Percentiles rank a stretch among this genome's conserved stretches.
Conservation (phyloP, 2,329 filamentous ascomycete species). For the Neofusicoccum ribis region DNA sequence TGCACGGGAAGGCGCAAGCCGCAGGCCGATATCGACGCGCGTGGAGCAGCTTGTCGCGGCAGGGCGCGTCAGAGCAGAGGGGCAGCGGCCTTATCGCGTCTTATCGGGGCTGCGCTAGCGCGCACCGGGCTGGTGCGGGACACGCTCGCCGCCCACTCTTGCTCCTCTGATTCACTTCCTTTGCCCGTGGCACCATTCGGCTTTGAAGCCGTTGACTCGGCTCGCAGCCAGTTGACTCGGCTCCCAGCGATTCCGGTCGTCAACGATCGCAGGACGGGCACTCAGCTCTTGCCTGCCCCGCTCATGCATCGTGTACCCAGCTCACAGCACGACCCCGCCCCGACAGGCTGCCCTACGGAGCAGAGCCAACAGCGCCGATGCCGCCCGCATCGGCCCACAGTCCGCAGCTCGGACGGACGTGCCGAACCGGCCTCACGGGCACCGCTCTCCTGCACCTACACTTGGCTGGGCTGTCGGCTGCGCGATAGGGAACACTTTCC, state of each 20-base stretch:
- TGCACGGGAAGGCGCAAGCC: neutral
- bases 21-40: neutral
- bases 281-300: neutral
- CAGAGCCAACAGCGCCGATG: neutral
- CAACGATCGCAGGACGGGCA: neutral
- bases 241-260: too few species aligned
- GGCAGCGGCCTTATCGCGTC: neutral
- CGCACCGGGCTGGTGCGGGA: neutral
- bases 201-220: too few species aligned
- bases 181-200: too few species aligned
- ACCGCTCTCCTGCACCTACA: too few species aligned
- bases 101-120: neutral
- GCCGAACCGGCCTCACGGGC: neutral
- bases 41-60: neutral
- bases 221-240: too few species aligned
- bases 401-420: neutral
- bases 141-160: neutral
- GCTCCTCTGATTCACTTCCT: neutral
- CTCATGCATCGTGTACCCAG: too few species aligned
- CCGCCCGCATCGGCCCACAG: neutral
- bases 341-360: neutral
- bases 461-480: too few species aligned
- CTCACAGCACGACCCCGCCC: neutral
- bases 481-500: too few species aligned
- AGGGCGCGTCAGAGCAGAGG: neutral